Conservation (phyloP, 495 filamentous ascomycete genomes). For the Aspergillus campestris region DNA sequence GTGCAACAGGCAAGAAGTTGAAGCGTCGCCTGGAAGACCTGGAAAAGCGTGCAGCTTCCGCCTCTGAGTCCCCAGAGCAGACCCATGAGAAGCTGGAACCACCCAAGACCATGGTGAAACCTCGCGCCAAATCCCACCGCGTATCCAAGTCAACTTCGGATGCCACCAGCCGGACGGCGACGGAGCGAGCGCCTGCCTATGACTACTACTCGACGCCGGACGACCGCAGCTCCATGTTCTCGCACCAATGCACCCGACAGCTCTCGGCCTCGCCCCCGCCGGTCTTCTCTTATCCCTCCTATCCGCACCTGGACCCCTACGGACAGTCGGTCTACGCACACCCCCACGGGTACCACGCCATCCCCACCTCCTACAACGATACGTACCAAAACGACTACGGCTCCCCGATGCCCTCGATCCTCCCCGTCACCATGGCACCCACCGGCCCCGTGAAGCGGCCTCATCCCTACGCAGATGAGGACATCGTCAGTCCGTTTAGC, state of each 20-base stretch:
- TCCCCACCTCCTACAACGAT: constrained; percentile 50
- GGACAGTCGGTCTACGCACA: constrained; percentile 54
- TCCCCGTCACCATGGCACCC: constrained; percentile 55
- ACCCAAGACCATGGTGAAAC: constrained; percentile 39
- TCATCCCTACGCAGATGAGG: constrained; percentile 45
- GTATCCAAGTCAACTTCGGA: constrained; percentile 34
- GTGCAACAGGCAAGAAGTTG: constrained; percentile 80
- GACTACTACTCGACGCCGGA: constrained; percentile 38
- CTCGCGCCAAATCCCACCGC: constrained; percentile 34
- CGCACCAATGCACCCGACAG: constrained; percentile 63
- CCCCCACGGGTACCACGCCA: constrained; percentile 56
- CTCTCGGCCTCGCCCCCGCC: constrained; percentile 63
- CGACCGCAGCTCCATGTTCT: constrained; percentile 46
- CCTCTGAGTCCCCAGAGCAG: constrained; percentile 64
- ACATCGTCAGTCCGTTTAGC: constrained; percentile 65
- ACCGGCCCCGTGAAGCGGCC: constrained; percentile 37
- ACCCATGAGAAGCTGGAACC: constrained; percentile 44
- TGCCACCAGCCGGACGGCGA: constrained; percentile 23
- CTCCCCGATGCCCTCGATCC: constrained; percentile 48
- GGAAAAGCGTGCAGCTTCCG: constrained; percentile 81
- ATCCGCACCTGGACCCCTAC: constrained; percentile 58
- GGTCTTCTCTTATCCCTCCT: constrained; percentile 64
- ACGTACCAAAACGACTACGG: constrained; percentile 55
- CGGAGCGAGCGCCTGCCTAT: constrained; percentile 22
- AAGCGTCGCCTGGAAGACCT: constrained; percentile 96